Conservation (phyloP, 2,329 filamentous ascomycete species). For the Tolypocladium album region DNA sequence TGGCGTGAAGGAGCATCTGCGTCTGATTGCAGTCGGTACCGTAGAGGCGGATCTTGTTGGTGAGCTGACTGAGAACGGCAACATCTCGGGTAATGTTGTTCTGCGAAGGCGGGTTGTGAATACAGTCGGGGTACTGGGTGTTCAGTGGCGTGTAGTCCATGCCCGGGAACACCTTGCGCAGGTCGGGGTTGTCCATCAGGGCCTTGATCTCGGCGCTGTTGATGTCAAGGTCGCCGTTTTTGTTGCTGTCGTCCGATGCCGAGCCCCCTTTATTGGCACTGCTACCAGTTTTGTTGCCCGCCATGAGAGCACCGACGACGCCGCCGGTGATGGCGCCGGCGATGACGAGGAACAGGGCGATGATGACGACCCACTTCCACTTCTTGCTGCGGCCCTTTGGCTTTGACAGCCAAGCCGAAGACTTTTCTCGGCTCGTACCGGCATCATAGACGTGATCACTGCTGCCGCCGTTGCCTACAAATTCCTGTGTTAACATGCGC, state of each 20-base stretch:
- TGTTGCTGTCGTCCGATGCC: constrained; percentile 45
- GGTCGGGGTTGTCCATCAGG: constrained; percentile 66
- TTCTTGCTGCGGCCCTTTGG: constrained; percentile 50
- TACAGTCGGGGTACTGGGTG: constrained; percentile 78
- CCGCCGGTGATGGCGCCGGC: constrained; percentile 64
- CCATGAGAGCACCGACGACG: constrained; percentile 60
- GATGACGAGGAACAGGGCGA: constrained; percentile 53
- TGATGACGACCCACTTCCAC: constrained; percentile 58
- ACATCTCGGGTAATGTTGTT: constrained; percentile 92
- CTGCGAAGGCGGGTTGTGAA: constrained; percentile 68
- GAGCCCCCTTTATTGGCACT: constrained; percentile 18
- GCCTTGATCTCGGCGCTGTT: constrained; percentile 71
- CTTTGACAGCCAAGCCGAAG: constrained; percentile 8
- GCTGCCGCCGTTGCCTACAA: neutral
- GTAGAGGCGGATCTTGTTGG: constrained; percentile 79
- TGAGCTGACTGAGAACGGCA: constrained; percentile 81
- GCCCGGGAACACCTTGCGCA: constrained; percentile 90
- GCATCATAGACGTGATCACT: constrained; percentile 1
- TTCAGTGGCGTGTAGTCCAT: constrained; percentile 94
- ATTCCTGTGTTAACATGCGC: neutral
- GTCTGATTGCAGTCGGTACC: constrained; percentile 98
- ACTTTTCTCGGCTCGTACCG: constrained; percentile 8
- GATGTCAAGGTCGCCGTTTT: constrained; percentile 61
- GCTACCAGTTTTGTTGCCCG: constrained; percentile 33
- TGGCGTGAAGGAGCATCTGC: constrained; percentile 78